Base-by-base conservation (phyloP, 345 rosid genomes). In the Noccaea bulbosa region DNA sequence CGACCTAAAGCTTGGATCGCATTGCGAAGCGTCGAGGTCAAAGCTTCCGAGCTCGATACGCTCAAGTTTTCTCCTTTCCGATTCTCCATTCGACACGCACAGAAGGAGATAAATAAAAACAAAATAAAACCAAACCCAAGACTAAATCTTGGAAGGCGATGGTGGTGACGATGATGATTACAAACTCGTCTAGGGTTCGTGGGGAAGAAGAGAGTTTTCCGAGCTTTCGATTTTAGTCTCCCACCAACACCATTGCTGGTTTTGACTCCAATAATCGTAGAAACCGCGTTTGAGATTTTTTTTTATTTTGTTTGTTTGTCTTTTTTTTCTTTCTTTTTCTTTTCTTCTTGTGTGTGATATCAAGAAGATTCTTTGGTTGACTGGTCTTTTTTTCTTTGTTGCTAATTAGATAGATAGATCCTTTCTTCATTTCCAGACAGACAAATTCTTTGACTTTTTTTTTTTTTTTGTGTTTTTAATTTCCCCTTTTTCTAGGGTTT, bases 1-100 rank as follows among this genome's bases (percentile, higher is more conserved):
- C 97, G 89, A 51, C 97, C 99, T 78, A 94, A 17, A 77, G 99
- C 96, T 75, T 91, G 96, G 79, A 94, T 86, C 77, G 96, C 88
- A 83, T 87, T 89, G 62, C 55, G 82, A 32, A 91, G 83, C 52
- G 96, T 94, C 41, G 96, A 77, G 38, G 78, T 77, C 85, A 94
- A 75, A 57, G 93, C 91, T 77, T 87, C 90, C 0, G 78, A 78
- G 62, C 75, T 75, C 27, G 69, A 15, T 17, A 69, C 20, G 61
- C 61, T 69, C 8, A 75, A 69, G 74, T 47, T 38, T 11, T 66
- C 79, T 22, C 67, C 79, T 76, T 76, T 70, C 49, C 75, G 71
- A 70, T 70, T 70, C 67, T 76, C 79, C 75, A 69, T 74, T 58
- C 4, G 22, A 33, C 51, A 6, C 55, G 17, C 40, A 11, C 32